These are phyloP conservation scores for Cryphonectria japonica DNA, from an alignment of 2,329 filamentous ascomycete genomes.

Conservation along the genomic window DNA sequence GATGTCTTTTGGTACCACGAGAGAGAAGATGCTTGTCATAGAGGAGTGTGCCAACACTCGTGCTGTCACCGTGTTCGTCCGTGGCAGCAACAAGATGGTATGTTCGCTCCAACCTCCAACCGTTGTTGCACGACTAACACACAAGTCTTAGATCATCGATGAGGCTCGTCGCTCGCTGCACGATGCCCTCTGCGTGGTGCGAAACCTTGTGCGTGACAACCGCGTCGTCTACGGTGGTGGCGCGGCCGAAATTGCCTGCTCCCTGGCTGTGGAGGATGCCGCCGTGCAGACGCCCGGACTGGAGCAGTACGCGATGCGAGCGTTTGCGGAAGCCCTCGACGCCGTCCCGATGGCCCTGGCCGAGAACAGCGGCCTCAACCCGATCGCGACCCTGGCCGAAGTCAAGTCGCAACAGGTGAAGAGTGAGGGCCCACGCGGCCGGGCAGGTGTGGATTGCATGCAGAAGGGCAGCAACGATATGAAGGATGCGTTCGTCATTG, in stretches of 20 bases:
- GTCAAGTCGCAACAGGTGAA: conserved; percentile 97
- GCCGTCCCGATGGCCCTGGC: conserved; percentile 92
- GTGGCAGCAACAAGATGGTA: conserved; percentile 99
- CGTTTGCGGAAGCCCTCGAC: conserved; percentile 94
- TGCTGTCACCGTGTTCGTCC: conserved; percentile 93
- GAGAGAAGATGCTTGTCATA: conserved; percentile 99
- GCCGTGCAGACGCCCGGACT: conserved; percentile 95
- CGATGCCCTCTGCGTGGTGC: conserved; percentile 95
- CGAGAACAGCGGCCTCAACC: conserved; percentile 95
- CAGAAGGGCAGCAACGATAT: conserved; percentile 93
- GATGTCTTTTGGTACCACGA: conserved; percentile 94
- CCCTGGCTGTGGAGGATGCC: conserved; percentile 91
- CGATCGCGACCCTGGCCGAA: conserved; percentile 91
- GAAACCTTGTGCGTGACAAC: conserved; percentile 95
- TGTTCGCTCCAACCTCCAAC: conserved; percentile 34
- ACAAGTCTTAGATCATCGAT: conserved; percentile 80
- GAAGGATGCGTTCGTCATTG: conserved; percentile 97
- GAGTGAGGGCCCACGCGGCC: conserved; percentile 58
- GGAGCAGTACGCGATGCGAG: conserved; percentile 98
- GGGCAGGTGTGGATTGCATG: conserved; percentile 97
- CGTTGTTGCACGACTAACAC: conserved; percentile 24
- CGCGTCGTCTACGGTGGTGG: conserved; percentile 97
- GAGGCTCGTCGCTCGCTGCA: conserved; percentile 97
- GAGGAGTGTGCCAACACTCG: conserved; percentile 98
- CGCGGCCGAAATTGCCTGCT: conserved; percentile 96